Evolutionary conservation across 768 basidiomycete species (phyloP).

Genomic region (Hygrocybe punicea): DNA sequence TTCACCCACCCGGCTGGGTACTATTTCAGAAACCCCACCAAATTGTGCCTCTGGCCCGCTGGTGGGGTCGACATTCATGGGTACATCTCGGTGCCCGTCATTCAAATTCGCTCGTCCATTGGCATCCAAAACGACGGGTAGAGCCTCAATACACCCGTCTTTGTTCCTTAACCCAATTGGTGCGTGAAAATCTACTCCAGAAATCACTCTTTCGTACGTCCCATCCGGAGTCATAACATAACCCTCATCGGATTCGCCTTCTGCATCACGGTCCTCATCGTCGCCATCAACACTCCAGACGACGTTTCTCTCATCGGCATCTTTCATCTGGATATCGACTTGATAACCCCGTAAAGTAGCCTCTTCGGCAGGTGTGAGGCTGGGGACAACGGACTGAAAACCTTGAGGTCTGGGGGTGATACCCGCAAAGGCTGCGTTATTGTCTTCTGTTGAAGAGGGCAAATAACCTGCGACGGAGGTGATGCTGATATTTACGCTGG

Average conservation of each 20-base stretch:
- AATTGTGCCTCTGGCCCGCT: conserved; percentile 42
- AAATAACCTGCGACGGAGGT: conserved; percentile 72
- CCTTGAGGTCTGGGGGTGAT: conserved; percentile 33
- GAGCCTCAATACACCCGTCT: conserved; percentile 51
- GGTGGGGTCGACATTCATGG: conserved; percentile 25
- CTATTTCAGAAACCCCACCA: conserved; percentile 46
- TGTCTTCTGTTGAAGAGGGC: conserved; percentile 58
- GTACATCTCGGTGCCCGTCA: background rate
- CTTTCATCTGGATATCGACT: conserved; percentile 55
- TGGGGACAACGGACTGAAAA: conserved; percentile 23
- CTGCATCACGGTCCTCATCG: conserved; percentile 50
- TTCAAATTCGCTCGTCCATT: background rate
- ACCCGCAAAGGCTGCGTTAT: conserved; percentile 55
- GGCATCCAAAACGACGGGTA: conserved; percentile 14
- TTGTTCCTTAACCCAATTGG: conserved; percentile 60
- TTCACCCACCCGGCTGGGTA: conserved; percentile 54
- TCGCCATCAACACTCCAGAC: conserved; percentile 59
- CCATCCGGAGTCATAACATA: conserved; percentile 38
- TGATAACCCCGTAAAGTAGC: conserved; percentile 51
- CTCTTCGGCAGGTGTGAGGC: conserved; percentile 58
- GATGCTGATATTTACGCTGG: conserved; percentile 66
- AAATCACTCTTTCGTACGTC: conserved; percentile 24
- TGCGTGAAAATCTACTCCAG: conserved; percentile 27
- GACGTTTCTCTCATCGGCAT: conserved; percentile 58
- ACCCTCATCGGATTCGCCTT: conserved; percentile 57